phyloP scores from a whole-genome alignment of 2,329 filamentous ascomycete genomes.

The Zopfia rhizophila region DNA sequence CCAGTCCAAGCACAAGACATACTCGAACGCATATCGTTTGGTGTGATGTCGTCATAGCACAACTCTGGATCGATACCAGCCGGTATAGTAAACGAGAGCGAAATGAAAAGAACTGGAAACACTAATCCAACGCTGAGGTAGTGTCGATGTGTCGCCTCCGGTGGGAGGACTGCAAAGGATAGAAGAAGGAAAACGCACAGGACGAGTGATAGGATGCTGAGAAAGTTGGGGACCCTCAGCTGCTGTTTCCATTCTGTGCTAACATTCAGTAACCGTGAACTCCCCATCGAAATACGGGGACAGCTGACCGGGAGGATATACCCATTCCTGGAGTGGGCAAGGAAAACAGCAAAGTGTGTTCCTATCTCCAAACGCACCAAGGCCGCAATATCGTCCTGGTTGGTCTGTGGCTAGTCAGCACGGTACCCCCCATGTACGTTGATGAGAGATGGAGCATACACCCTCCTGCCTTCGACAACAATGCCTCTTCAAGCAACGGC shows the following conservation, averaged over 20 bases:
- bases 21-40: constrained; percentile 80
- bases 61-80: constrained; percentile 76
- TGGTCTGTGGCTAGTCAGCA: constrained; percentile 49
- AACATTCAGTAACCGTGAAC: constrained; percentile 5
- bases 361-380: constrained; percentile 53
- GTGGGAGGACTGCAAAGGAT: constrained; percentile 81
- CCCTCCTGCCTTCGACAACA: constrained; percentile 30
- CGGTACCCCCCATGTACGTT: background rate
- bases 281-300: background rate
- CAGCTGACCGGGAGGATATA: constrained; percentile 63
- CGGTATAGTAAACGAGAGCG: constrained; percentile 86
- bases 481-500: constrained; percentile 33
- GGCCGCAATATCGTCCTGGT: constrained; percentile 64
- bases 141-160: constrained; percentile 86
- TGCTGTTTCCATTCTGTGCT: constrained; percentile 36
- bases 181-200: constrained; percentile 78
- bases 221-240: constrained; percentile 73
- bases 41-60: constrained; percentile 86
- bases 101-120: constrained; percentile 75
- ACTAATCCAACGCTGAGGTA: constrained; percentile 86
- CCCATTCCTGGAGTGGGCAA: constrained; percentile 83
- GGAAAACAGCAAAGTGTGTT: constrained; percentile 82
- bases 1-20: constrained; percentile 83
- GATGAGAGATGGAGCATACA: constrained; percentile 28
- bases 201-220: constrained; percentile 76